phyloP scores from a whole-genome alignment of 345 rosid species.

The Brassica incana region DNA sequence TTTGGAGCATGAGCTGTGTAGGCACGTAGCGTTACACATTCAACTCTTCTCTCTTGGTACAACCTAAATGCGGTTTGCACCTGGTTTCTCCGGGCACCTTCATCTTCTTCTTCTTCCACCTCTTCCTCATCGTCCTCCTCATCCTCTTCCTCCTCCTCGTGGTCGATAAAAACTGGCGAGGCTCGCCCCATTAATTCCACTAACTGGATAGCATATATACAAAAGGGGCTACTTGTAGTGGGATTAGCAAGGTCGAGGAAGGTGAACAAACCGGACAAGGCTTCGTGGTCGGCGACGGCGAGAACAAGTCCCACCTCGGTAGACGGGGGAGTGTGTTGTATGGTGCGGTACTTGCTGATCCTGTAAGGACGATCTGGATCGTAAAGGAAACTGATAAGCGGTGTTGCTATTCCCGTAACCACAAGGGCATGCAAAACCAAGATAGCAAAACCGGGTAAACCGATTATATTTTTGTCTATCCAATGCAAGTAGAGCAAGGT shows the following conservation, averaged over 20 bases:
- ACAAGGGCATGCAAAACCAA: constrained; percentile 43
- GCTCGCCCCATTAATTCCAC: constrained; percentile 61
- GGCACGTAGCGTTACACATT: constrained; percentile 38
- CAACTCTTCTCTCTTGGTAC: constrained; percentile 46
- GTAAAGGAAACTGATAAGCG: constrained; percentile 57
- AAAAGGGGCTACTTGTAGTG: constrained; percentile 42
- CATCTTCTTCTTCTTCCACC: constrained; percentile 1
- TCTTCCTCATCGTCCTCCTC: not conserved
- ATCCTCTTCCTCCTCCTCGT: constrained; percentile 26
- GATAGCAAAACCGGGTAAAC: constrained; percentile 47
- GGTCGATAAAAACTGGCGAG: constrained; percentile 53
- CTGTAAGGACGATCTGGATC: constrained; percentile 75
- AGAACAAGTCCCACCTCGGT: constrained; percentile 50
- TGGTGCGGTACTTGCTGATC: constrained; percentile 65
- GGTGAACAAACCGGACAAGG: constrained; percentile 46
- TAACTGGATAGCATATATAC: constrained; percentile 56
- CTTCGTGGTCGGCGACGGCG: constrained; percentile 49
- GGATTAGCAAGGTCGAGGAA: constrained; percentile 65
- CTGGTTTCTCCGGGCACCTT: constrained; percentile 9
- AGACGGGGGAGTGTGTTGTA: constrained; percentile 61
- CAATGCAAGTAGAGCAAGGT: constrained; percentile 52
- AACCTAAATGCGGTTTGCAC: constrained; percentile 45
- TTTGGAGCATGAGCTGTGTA: constrained; percentile 54
- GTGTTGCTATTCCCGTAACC: constrained; percentile 43
- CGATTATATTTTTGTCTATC: constrained; percentile 55